These are phyloP conservation scores for Omphalotus guepiniiformis DNA, from an alignment of 768 basidiomycete species.

Conservation along the genomic window DNA sequence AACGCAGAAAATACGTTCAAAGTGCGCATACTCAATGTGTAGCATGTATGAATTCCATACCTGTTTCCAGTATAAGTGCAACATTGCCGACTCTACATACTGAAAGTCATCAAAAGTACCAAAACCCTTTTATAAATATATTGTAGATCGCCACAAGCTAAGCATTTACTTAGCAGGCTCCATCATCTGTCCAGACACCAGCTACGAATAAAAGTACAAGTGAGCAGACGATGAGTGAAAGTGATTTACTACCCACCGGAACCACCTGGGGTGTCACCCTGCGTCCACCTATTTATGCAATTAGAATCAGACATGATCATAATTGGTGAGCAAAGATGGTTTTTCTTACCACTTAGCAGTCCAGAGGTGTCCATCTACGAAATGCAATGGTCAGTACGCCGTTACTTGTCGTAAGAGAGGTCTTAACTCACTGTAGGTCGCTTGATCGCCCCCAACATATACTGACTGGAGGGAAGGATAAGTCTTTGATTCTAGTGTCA, in stretches of 20 bases:
- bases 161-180: slow-evolving; percentile 4
- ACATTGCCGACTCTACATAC: too few species aligned
- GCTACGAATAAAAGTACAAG: background rate
- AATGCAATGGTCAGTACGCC: background rate
- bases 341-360: slow-evolving; percentile 45
- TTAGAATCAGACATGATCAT: background rate
- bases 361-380: slow-evolving; percentile 48
- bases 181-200: background rate
- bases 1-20: too few species aligned
- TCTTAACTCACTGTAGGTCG: slow-evolving; percentile 36
- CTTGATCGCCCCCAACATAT: slow-evolving; percentile 44
- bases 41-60: too few species aligned
- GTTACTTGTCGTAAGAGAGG: background rate
- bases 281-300: slow-evolving; percentile 40
- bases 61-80: too few species aligned
- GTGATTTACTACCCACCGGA: background rate
- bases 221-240: background rate
- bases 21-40: too few species aligned
- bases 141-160: too few species aligned
- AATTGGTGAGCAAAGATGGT: background rate
- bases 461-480: slow-evolving; percentile 24
- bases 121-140: too few species aligned
- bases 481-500: background rate
- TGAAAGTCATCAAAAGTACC: too few species aligned
- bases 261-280: slow-evolving; percentile 48